Evolutionary conservation across 306 rosid species (phyloP).

Genomic region (Trifolium pratense): DNA sequence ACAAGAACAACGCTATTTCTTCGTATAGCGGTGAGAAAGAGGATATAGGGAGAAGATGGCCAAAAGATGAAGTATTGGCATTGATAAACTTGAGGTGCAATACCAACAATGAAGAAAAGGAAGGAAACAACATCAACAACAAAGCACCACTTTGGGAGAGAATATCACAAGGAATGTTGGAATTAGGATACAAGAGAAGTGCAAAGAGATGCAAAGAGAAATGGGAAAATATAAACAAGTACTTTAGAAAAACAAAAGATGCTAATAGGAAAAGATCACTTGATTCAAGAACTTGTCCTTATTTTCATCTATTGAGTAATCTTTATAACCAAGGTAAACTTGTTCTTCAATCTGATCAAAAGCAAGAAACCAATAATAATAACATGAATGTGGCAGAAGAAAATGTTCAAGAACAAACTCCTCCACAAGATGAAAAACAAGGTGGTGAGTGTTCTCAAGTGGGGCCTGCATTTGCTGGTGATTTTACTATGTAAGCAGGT

Average conservation of each 20-base stretch:
- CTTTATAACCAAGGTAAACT: constrained; percentile 70
- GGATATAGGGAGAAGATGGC: constrained; percentile 88
- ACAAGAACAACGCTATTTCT: constrained; percentile 45
- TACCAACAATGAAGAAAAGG: constrained; percentile 49
- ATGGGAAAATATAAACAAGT: constrained; percentile 97
- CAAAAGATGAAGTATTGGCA: constrained; percentile 90
- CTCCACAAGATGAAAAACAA: constrained; percentile 24
- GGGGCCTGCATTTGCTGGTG: constrained; percentile 38
- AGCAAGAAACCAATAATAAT: constrained; percentile 26
- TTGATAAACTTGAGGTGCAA: constrained; percentile 75
- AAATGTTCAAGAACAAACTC: constrained; percentile 20
- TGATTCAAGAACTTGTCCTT: constrained; percentile 92
- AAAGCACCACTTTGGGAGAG: constrained; percentile 87
- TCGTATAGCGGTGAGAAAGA: constrained; percentile 34
- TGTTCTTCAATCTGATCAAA: constrained; percentile 41
- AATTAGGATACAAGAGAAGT: constrained; percentile 76
- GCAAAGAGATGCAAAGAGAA: constrained; percentile 94
- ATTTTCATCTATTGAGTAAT: constrained; percentile 64
- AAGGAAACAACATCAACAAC: constrained; percentile 38
- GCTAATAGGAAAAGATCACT: constrained; percentile 74
- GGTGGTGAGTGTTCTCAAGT: constrained; percentile 42
- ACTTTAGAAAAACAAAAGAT: constrained; percentile 84
- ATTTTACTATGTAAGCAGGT: constrained; percentile 40
- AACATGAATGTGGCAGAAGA: constrained; percentile 9
- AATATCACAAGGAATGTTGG: constrained; percentile 86